Conservation (phyloP, 1,284 basidiomycete genomes). For the Leccinum pachyderme region DNA sequence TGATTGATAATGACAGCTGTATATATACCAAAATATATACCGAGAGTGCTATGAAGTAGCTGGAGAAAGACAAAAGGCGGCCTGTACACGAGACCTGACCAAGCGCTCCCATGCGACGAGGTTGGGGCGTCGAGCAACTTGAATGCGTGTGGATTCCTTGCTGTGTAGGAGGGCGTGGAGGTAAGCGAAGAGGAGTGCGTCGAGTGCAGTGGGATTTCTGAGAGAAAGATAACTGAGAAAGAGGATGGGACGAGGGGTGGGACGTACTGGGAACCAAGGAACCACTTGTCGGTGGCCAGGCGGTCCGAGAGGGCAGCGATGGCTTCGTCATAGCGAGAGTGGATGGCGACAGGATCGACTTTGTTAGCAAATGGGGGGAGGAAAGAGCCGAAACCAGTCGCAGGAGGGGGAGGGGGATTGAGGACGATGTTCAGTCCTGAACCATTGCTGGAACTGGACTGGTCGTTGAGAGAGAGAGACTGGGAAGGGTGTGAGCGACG, state of each 20-base stretch:
- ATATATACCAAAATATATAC: constrained; percentile 19
- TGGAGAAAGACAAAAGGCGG: constrained; percentile 41
- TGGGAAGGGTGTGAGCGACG: constrained; percentile 23
- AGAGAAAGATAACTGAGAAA: constrained; percentile 2
- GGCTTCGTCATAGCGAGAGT: constrained; percentile 65
- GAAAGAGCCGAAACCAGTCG: constrained; percentile 63
- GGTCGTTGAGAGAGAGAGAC: constrained; percentile 47
- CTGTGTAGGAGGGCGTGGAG: constrained; percentile 62
- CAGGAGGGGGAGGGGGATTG: constrained; percentile 62
- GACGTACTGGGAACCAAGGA: constrained; percentile 69
- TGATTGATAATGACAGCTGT: constrained; percentile 10
- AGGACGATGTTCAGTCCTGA: constrained; percentile 46
- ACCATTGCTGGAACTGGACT: constrained; percentile 29
- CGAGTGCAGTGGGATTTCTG: constrained; percentile 67
- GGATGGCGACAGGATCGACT: constrained; percentile 47
- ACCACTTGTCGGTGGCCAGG: constrained; percentile 72
- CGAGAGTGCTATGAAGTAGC: constrained; percentile 9
- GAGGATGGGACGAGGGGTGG: background rate
- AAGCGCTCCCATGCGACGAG: constrained; percentile 74
- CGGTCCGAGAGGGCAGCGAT: constrained; percentile 69
- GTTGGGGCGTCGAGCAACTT: constrained; percentile 67
- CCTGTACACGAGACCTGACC: constrained; percentile 57
- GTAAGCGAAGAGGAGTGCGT: constrained; percentile 78
- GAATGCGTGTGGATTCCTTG: constrained; percentile 49
- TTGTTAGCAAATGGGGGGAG: constrained; percentile 59